Evolutionary conservation across 2,329 filamentous ascomycete genomes (phyloP), one percentile per base, ranked within the genome.

Genomic region (Ceratocystis papillata): DNA sequence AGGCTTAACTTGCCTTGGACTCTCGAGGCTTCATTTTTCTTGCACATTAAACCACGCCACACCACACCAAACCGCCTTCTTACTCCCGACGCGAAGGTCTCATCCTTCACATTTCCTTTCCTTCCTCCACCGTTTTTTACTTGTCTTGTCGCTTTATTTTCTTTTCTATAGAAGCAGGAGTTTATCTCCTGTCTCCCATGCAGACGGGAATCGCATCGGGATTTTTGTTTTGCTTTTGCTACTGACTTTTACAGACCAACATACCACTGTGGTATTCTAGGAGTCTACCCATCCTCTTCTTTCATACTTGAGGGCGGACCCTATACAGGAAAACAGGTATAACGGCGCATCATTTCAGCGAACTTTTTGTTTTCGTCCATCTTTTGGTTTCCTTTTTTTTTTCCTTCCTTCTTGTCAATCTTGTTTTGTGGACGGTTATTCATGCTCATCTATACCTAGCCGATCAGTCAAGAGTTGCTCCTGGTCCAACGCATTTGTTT

Each of bases 311-410:
- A 41, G 37, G 37, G 37, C 37, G 25, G 62, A 53, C 20, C 22
- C 20, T 20, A 25, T n/a, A 6, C 28, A 37, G 55, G 25, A 59
- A 59, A 59, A 59, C 30, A n/a, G 55, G 55, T 37, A 37, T 59
- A 59, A 41, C 55, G 28, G 55, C 55, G 55, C 55, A 59, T 59
- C 55, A 59, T 59, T 25, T 53, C 55, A 59, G 55, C 55, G 55
- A 37, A 37, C 25, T 37, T 37, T 59, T 15, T 5, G 17, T 4
- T 30, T 55, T 33, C 33, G 6, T 30, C n/a, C 22, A n/a, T 53
- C n/a, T 59, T 37, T 59, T 59, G 15, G n/a, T 53, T 53, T 59
- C 3, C 30, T 7, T 59, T 37, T 25, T 59, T 37, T 37, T 28
- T 33, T 59, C 20, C 55, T 37, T 59, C 10, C 22, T 8, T 53